A percentile compares a stretch with the other conserved stretches of the same genome.
Conservation (phyloP, 805 yeast genomes). For the Ogataea nitratoaversa region DNA sequence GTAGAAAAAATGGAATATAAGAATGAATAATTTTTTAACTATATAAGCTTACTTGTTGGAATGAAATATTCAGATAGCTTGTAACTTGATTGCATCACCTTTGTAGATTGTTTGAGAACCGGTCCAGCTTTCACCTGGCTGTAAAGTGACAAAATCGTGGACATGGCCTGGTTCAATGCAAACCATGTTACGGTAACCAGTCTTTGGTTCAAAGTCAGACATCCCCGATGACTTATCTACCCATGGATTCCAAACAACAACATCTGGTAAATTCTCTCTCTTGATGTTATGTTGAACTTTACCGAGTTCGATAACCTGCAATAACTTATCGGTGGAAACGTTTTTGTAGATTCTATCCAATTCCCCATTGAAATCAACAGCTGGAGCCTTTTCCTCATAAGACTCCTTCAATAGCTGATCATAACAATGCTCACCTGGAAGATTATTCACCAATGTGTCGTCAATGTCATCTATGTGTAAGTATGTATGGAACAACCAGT, state of each 20-base stretch:
- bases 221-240: conserved; percentile 71
- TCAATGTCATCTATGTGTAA: conserved; percentile 71
- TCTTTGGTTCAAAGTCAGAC: conserved; percentile 85
- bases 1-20: too few species aligned
- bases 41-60: too few species aligned
- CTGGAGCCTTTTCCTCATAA: conserved; percentile 72
- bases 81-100: conserved; percentile 59
- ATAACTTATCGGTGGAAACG: conserved; percentile 47
- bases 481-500: conserved; percentile 94
- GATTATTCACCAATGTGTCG: conserved; percentile 71
- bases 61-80: conserved; percentile 37
- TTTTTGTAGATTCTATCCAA: conserved; percentile 79
- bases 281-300: conserved; percentile 64
- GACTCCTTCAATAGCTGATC: conserved; percentile 70
- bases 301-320: conserved; percentile 70
- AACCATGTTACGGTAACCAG: conserved; percentile 81
- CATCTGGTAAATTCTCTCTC: conserved; percentile 54
- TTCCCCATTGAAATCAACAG: conserved; percentile 68
- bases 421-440: conserved; percentile 64
- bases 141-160: conserved; percentile 54
- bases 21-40: too few species aligned
- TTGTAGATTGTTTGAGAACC: conserved; percentile 60
- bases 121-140: conserved; percentile 72
- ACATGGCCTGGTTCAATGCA: conserved; percentile 96
- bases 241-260: conserved; percentile 99